Base-by-base conservation (phyloP, 2,329 filamentous ascomycete species). In the Macrophomina phaseolina region DNA sequence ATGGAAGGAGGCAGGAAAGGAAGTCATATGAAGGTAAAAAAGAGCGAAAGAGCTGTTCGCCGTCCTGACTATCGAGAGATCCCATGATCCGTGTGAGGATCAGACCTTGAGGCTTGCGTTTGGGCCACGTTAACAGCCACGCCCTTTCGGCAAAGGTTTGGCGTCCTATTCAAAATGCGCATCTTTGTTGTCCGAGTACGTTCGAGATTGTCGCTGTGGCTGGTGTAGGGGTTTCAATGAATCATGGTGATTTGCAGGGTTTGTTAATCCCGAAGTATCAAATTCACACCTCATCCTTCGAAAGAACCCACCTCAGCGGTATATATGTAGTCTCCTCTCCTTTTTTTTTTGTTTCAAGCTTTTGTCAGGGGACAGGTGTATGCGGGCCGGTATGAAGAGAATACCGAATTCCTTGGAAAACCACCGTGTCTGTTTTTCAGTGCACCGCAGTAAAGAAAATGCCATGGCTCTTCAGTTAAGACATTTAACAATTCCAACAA, bases 81-180 rank as follows among this genome's bases (percentile, higher is more conserved):
- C 34, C n/a, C 30, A 23, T 16, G 32, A 62, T 28, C 32, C n/a
- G 30, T 30, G n/a, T 62, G 58, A 62, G 45, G 30, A 62, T 51
- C 16, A 40, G 45, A 32, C 58, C 23, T 18, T 14, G 14, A n/a
- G 42, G 42, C 14, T 28, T 5, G 42, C 23, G 49, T 52, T 55
- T 38, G 56, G 56, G 40, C 40, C 56, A 49, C 9, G 9, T 36
- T 12, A 16, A 16, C 56, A 16, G 28, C 9, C 42, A 30, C 28
- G 23, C 40, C 30, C 56, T 40, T 42, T 61, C 40, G 56, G 30
- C 16, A 61, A 46, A 48, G 28, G 16, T 14, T 46, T 36, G 23
- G 40, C 16, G 28, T 48, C 56, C 42, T 30, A 36, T 36, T 62
- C 34, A 28, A 18, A 18, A 18, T 38, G 32, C 8, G n/a, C 52